Conservation (phyloP, 1,284 basidiomycete species). For the Volvariella volvacea region DNA sequence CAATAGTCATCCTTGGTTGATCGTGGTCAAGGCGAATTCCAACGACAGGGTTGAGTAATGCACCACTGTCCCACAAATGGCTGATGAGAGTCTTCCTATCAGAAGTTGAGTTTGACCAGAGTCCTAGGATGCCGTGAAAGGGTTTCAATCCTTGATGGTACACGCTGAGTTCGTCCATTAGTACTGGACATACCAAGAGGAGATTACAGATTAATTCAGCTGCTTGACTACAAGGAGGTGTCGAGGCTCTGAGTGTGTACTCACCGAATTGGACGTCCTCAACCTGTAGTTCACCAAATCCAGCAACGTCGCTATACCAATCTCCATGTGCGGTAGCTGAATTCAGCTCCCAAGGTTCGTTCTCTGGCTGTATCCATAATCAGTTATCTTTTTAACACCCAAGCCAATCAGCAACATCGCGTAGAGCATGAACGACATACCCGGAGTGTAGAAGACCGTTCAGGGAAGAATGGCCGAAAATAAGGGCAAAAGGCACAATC, state of each 20-base stretch:
- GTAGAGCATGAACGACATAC: not conserved
- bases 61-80: not conserved
- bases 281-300: not conserved
- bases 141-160: too few species aligned
- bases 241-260: too few species aligned
- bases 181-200: too few species aligned
- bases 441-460: not conserved
- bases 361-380: not conserved
- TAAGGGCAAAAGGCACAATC: not conserved
- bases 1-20: not conserved
- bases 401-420: not conserved
- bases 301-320: not conserved
- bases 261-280: not conserved
- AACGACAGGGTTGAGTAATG: not conserved
- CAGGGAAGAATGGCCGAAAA: not conserved
- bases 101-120: not conserved
- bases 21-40: not conserved
- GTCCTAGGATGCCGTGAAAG: too few species aligned
- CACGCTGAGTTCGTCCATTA: too few species aligned
- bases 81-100: not conserved
- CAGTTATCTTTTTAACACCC: too few species aligned
- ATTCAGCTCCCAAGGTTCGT: not conserved
- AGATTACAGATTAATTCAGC: too few species aligned
- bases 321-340: not conserved
- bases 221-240: too few species aligned